Evolutionary conservation across 192 early-diverging fungal genomes (phyloP).

Genomic region (Mortierella claussenii): DNA sequence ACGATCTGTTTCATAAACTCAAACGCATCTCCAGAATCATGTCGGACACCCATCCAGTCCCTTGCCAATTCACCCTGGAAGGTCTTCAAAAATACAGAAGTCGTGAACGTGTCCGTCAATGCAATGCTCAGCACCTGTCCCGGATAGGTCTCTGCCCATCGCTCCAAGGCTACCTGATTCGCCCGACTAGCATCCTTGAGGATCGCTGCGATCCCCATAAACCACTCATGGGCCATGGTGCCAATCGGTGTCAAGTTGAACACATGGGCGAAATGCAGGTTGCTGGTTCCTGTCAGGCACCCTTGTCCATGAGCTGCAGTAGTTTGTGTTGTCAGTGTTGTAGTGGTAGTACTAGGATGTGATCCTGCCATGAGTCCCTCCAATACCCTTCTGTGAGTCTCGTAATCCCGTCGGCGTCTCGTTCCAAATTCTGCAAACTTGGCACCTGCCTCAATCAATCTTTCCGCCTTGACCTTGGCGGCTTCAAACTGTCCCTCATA

Average conservation of each 20-base stretch:
- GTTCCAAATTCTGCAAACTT: conserved; percentile 86
- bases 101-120: conserved; percentile 79
- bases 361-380: conserved; percentile 52
- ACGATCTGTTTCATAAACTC: conserved; percentile 67
- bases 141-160: conserved; percentile 69
- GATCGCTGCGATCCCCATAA: conserved; percentile 76
- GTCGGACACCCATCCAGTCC: conserved; percentile 68
- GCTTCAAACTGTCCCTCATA: conserved; percentile 68
- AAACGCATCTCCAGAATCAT: conserved; percentile 79
- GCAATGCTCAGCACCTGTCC: conserved; percentile 68
- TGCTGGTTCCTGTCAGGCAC: conserved; percentile 72
- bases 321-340: background rate
- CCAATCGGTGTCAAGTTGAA: conserved; percentile 57
- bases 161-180: conserved; percentile 66
- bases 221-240: conserved; percentile 78
- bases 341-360: background rate
- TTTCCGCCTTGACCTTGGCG: conserved; percentile 59
- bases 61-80: conserved; percentile 65
- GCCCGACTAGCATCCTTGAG: conserved; percentile 68
- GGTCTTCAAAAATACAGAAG: conserved; percentile 69
- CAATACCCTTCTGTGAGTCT: conserved; percentile 73
- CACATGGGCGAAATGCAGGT: conserved; percentile 72
- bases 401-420: conserved; percentile 71
- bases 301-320: conserved; percentile 52
- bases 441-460: conserved; percentile 65